These are phyloP conservation scores for Amauroascus niger DNA, from an alignment of 2,329 filamentous ascomycete species.

Conservation along the genomic window DNA sequence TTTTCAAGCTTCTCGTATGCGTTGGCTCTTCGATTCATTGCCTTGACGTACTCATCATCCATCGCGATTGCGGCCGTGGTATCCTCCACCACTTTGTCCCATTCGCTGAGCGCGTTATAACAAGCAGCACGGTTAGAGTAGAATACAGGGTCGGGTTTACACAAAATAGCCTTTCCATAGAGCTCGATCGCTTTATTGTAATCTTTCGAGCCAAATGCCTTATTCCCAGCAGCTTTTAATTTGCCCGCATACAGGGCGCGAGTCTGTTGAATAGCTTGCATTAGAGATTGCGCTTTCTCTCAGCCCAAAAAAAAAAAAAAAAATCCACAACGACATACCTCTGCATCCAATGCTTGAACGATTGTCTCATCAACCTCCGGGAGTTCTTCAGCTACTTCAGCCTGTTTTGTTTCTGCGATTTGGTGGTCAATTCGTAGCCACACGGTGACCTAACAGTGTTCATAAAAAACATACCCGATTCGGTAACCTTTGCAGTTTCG, in stretches of 20 bases:
- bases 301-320: no score
- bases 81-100: slow-evolving; percentile 94
- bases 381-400: slow-evolving; percentile 55
- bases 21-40: slow-evolving; percentile 88
- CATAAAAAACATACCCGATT: slow-evolving; percentile 29
- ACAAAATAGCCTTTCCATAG: slow-evolving; percentile 90
- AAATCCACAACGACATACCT: slow-evolving; percentile 29
- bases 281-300: background rate
- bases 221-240: slow-evolving; percentile 91
- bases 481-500: slow-evolving; percentile 35
- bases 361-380: slow-evolving; percentile 52
- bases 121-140: slow-evolving; percentile 98
- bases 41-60: slow-evolving; percentile 94
- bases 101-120: slow-evolving; percentile 85
- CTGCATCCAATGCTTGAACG: slow-evolving; percentile 38
- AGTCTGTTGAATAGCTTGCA: slow-evolving; percentile 43
- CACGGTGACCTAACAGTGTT: background rate
- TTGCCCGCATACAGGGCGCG: slow-evolving; percentile 80
- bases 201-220: slow-evolving; percentile 87
- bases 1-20: slow-evolving; percentile 89
- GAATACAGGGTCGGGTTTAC: slow-evolving; percentile 95
- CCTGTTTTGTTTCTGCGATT: slow-evolving; percentile 41
- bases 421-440: slow-evolving; percentile 11
- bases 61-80: slow-evolving; percentile 90
- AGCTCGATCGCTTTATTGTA: slow-evolving; percentile 89